Percentiles rank a stretch among this genome's conserved stretches.
Conservation (phyloP, 2,329 filamentous ascomycete species). For the Aureobasidium sp. region DNA sequence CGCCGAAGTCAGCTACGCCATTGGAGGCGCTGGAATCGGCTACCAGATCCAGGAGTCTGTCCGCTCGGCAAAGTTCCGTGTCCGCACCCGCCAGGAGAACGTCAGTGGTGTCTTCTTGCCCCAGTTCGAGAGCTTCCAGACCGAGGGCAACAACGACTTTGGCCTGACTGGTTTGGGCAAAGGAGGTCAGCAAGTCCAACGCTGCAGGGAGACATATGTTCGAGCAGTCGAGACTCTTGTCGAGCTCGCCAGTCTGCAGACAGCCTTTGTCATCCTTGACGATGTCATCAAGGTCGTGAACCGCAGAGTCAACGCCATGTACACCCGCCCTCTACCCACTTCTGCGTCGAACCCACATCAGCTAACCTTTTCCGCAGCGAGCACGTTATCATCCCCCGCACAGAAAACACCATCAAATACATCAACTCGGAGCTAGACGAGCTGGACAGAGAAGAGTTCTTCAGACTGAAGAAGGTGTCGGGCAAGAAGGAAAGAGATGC, state of each 20-base stretch:
- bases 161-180: slow-evolving; percentile 91
- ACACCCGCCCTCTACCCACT: slow-evolving; percentile 29
- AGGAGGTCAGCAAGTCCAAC: slow-evolving; percentile 92
- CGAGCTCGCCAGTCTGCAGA: slow-evolving; percentile 90
- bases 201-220: slow-evolving; percentile 90
- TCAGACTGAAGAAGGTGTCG: slow-evolving; percentile 88
- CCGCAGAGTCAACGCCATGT: slow-evolving; percentile 94
- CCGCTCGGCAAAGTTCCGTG: slow-evolving; percentile 82
- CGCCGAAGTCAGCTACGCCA: slow-evolving; percentile 93
- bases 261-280: slow-evolving; percentile 93
- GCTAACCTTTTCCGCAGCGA: slow-evolving; percentile 44
- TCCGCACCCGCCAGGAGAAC: slow-evolving; percentile 95
- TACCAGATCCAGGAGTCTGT: slow-evolving; percentile 97
- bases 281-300: slow-evolving; percentile 99
- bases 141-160: slow-evolving; percentile 90
- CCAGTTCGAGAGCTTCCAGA: slow-evolving; percentile 82
- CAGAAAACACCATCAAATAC: slow-evolving; percentile 99
- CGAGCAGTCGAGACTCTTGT: slow-evolving; percentile 92
- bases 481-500: slow-evolving; percentile 54
- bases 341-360: not conserved
- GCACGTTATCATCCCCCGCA: slow-evolving; percentile 93
- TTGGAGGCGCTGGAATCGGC: slow-evolving; percentile 78
- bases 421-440: slow-evolving; percentile 98
- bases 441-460: slow-evolving; percentile 95
- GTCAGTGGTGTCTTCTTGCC: slow-evolving; percentile 93